Evolutionary conservation across 2,329 filamentous ascomycete genomes (phyloP).

Genomic region (Diplodia mutila): DNA sequence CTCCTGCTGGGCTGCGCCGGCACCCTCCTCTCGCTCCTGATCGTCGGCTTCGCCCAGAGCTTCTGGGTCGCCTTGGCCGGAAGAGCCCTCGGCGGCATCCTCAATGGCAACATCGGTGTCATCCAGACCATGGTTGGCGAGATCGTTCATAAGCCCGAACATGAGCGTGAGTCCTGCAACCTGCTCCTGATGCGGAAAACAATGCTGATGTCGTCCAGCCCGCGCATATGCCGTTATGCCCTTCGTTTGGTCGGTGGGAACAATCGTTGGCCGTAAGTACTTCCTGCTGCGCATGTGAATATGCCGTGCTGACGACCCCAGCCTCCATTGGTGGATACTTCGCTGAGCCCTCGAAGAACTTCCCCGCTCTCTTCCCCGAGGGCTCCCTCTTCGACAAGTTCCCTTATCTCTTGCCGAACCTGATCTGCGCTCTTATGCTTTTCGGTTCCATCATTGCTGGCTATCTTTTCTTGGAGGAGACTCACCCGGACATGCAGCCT

Average conservation of each 20-base stretch:
- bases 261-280: constrained; percentile 69
- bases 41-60: constrained; percentile 81
- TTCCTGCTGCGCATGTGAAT: neutral
- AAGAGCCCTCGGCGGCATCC: constrained; percentile 74
- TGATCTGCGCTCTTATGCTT: constrained; percentile 78
- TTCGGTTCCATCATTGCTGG: constrained; percentile 78
- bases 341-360: constrained; percentile 75
- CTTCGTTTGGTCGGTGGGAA: constrained; percentile 90
- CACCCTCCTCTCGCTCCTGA: constrained; percentile 79
- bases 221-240: constrained; percentile 91
- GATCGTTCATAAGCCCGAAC: constrained; percentile 78
- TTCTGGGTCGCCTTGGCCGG: constrained; percentile 83
- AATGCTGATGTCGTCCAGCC: constrained; percentile 53
- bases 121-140: constrained; percentile 92
- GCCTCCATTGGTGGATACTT: constrained; percentile 85
- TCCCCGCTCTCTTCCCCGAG: constrained; percentile 70
- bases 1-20: constrained; percentile 63
- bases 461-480: constrained; percentile 83
- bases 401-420: constrained; percentile 87
- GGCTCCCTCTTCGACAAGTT: constrained; percentile 74
- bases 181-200: neutral
- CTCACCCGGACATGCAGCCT: constrained; percentile 79
- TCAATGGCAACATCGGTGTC: constrained; percentile 91
- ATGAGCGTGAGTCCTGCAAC: constrained; percentile 69
- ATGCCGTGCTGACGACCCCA: constrained; percentile 33